Evolutionary conservation across 768 basidiomycete species (phyloP).

Genomic region (Lentinula lateritia): DNA sequence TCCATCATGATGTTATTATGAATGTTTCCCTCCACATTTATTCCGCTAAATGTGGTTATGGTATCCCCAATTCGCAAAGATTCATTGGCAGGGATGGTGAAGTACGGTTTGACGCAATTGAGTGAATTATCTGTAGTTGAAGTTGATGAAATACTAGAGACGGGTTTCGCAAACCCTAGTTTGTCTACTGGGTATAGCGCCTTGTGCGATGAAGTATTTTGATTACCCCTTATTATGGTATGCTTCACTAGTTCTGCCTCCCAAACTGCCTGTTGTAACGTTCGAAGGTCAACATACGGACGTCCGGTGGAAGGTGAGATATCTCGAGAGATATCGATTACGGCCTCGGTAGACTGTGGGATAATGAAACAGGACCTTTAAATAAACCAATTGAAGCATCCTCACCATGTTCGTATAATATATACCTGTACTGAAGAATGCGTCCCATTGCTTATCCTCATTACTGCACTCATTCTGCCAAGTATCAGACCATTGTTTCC

Average conservation of each 20-base stretch:
- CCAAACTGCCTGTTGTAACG: constrained; percentile 81
- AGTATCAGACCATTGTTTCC: neutral
- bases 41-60: constrained; percentile 38
- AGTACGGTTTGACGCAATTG: constrained; percentile 37
- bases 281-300: constrained; percentile 61
- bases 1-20: constrained; percentile 48
- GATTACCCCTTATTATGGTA: constrained; percentile 40
- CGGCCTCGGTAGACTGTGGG: constrained; percentile 71
- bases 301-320: constrained; percentile 64
- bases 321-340: constrained; percentile 70
- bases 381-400: neutral
- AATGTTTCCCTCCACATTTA: constrained; percentile 20
- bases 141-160: constrained; percentile 41
- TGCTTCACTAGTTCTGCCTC: constrained; percentile 61
- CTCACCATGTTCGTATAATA: constrained; percentile 83
- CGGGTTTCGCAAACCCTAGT: constrained; percentile 55
- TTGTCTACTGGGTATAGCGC: constrained; percentile 42
- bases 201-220: constrained; percentile 15
- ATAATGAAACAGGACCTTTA: constrained; percentile 5
- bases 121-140: constrained; percentile 18
- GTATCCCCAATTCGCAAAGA: constrained; percentile 74
- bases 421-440: constrained; percentile 70
- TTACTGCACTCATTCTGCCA: constrained; percentile 19
- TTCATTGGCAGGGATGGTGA: constrained; percentile 61
- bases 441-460: constrained; percentile 68